Conservation (phyloP, 192 early-diverging fungal species). For the Obelidium mucronatum region DNA sequence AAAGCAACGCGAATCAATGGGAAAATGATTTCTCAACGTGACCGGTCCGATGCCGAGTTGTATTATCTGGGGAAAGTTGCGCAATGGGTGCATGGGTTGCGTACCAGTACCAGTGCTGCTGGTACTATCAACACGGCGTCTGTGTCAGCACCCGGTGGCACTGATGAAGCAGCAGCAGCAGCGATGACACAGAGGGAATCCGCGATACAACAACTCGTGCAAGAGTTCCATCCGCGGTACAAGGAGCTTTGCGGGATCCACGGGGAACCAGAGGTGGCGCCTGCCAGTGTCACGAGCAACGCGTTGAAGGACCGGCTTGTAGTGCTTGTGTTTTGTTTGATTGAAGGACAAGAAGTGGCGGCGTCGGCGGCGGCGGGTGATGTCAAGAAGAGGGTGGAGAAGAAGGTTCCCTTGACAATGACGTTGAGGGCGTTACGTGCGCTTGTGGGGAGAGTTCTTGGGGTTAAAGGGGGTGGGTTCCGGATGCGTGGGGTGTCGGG, state of each 20-base stretch:
- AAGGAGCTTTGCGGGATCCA: slow-evolving; percentile 32
- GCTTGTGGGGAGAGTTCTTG: not conserved
- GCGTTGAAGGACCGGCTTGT: slow-evolving; percentile 47
- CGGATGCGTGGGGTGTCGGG: not conserved
- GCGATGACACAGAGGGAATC: not conserved
- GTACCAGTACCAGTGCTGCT: too few species aligned
- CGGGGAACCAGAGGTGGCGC: slow-evolving; percentile 38
- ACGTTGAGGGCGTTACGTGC: slow-evolving; percentile 6
- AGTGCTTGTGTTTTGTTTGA: slow-evolving; percentile 20
- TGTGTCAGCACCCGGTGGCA: too few species aligned
- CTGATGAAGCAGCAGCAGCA: not conserved
- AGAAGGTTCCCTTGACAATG: slow-evolving; percentile 11
- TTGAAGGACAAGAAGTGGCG: too few species aligned
- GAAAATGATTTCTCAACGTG: slow-evolving; percentile 10
- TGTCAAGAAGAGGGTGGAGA: slow-evolving; percentile 9
- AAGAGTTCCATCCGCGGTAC: slow-evolving; percentile 46
- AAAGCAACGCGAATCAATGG: slow-evolving; percentile 47
- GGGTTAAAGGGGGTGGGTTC: not conserved
- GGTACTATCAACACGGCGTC: too few species aligned
- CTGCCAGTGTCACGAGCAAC: slow-evolving; percentile 36
- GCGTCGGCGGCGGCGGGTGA: too few species aligned
- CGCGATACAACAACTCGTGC: too few species aligned
- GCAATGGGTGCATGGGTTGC: slow-evolving; percentile 19
- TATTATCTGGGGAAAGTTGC: slow-evolving; percentile 43
- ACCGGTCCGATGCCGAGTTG: slow-evolving; percentile 47